Evolutionary conservation across 2,329 filamentous ascomycete genomes (phyloP).

Genomic region (Plectosphaerella plurivora): DNA sequence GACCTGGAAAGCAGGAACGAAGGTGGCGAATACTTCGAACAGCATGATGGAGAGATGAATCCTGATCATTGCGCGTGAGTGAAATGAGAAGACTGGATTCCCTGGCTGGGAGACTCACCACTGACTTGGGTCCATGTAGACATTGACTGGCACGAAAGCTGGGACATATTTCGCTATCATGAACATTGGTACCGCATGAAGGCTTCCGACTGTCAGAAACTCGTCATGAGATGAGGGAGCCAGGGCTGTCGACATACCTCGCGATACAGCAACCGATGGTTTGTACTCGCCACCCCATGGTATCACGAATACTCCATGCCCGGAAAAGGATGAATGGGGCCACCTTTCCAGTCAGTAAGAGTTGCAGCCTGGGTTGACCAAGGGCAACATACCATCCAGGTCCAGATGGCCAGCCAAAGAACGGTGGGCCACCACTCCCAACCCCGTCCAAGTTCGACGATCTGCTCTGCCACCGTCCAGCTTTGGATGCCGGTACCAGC

Average conservation of each 20-base stretch:
- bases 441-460: slow-evolving; percentile 38
- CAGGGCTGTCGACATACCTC: slow-evolving; percentile 16
- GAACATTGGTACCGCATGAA: slow-evolving; percentile 54
- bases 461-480: slow-evolving; percentile 30
- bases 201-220: slow-evolving; percentile 20
- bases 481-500: slow-evolving; percentile 27
- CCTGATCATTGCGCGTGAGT: slow-evolving; percentile 23
- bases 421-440: slow-evolving; percentile 59
- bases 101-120: slow-evolving; percentile 31
- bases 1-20: slow-evolving; percentile 38
- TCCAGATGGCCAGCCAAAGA: slow-evolving; percentile 51
- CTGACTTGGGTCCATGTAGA: slow-evolving; percentile 45
- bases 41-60: slow-evolving; percentile 47
- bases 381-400: slow-evolving; percentile 35
- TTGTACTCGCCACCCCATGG: slow-evolving; percentile 53
- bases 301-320: slow-evolving; percentile 49
- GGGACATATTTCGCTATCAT: slow-evolving; percentile 41
- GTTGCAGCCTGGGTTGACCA: background rate
- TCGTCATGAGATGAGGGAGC: slow-evolving; percentile 1
- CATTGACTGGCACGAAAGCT: slow-evolving; percentile 35
- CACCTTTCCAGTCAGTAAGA: slow-evolving; percentile 20
- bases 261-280: slow-evolving; percentile 36
- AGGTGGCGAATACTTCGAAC: slow-evolving; percentile 51
- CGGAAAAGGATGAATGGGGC: slow-evolving; percentile 48
- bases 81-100: background rate